Evolutionary conservation across 768 basidiomycete genomes (phyloP).

Genomic region (Rhizopogon vinicolor): DNA sequence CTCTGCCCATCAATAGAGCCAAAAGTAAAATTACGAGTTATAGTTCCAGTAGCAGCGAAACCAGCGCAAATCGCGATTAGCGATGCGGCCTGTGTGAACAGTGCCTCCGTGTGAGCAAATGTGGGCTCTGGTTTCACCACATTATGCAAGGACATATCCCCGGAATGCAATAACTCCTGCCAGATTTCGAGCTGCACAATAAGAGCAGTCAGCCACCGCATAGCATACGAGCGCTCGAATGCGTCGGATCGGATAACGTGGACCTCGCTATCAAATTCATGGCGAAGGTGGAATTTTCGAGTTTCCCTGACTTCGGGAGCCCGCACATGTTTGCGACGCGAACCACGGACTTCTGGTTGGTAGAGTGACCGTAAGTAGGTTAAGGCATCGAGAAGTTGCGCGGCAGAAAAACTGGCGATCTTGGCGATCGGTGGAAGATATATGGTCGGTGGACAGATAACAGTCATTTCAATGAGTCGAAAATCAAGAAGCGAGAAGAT

Average conservation of each 20-base stretch:
- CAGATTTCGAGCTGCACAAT: slow-evolving; percentile 34
- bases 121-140: background rate
- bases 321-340: slow-evolving; percentile 33
- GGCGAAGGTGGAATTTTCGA: background rate
- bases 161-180: background rate
- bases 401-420: slow-evolving; percentile 30
- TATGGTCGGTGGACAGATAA: slow-evolving; percentile 39
- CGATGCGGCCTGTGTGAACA: slow-evolving; percentile 53
- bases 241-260: slow-evolving; percentile 45
- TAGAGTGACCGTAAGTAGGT: slow-evolving; percentile 51
- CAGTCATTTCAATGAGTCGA: background rate
- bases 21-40: slow-evolving; percentile 53
- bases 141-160: background rate
- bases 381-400: slow-evolving; percentile 40
- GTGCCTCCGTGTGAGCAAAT: slow-evolving; percentile 21
- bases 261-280: slow-evolving; percentile 7
- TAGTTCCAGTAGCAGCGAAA: slow-evolving; percentile 53
- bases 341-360: slow-evolving; percentile 59
- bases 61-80: slow-evolving; percentile 65
- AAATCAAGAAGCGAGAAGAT: background rate
- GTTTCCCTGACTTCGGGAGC: background rate
- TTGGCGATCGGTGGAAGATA: slow-evolving; percentile 49
- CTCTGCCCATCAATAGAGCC: slow-evolving; percentile 6
- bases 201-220: slow-evolving; percentile 72
- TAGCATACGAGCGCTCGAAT: slow-evolving; percentile 66